Base-by-base conservation (phyloP, 345 rosid species). In the Anacardium occidentale region DNA sequence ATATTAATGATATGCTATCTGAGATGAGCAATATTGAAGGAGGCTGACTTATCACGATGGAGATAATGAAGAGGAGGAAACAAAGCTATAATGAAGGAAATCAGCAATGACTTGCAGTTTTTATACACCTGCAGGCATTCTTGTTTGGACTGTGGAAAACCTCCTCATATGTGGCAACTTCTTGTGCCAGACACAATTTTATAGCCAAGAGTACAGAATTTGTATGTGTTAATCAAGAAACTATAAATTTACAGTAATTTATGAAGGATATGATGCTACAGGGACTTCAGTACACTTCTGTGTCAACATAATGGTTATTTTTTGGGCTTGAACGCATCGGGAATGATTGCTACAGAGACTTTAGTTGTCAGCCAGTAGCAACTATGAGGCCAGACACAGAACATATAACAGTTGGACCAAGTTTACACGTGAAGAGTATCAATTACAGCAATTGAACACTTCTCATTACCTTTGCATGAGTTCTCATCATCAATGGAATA, bases 71-170 rank as follows among this genome's bases (percentile, higher is more conserved):
- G 64, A 78, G 72, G 78, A 80, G 24, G 75, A 76, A 68, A 74
- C 73, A 20, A 62, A 59, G 26, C 47, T 51, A 69, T 54, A 80
- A 80, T 40, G 32, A 29, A 29, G 32, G 32, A 29, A 1, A 29
- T 83, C 32, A 69, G 81, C 81, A 9, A 67, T 83, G 74, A 80
- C 79, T 62, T 76, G 66, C 68, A 74, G 81, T 7, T 76, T 80
- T 67, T 73, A 71, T 18, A 74, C 82, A 71, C 58, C 80, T 42
- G 78, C 77, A 25, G 78, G 70, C 34, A 56, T 64, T 47, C 74
- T 76, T 1, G 45, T 77, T 47, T 62, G 66, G 47, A 37, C 73
- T 45, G 71, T 77, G n/a, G 69, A 77, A 64, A 83, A 83, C 65
- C 80, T 79, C 2, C 63, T 37, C 42, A 7, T 37, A 37, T 37